These are phyloP conservation scores for Candida railenensis DNA, from an alignment of 805 yeast species.

Conservation along the genomic window DNA sequence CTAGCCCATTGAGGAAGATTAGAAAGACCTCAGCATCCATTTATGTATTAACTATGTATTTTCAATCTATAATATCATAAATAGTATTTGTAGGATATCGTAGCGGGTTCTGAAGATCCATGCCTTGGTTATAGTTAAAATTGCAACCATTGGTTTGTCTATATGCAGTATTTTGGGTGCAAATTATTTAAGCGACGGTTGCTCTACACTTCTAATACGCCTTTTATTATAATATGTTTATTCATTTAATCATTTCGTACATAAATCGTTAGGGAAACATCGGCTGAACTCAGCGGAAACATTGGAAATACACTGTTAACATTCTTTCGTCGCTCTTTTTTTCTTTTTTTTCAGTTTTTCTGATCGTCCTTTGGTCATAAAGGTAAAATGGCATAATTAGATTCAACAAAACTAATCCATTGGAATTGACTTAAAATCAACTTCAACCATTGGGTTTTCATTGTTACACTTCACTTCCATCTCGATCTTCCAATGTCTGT, in stretches of 20 bases:
- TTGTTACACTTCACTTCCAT: slow-evolving; percentile 66
- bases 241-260: not conserved
- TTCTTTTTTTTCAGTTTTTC: not conserved
- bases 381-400: not conserved
- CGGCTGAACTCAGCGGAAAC: slow-evolving; percentile 4
- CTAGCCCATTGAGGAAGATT: slow-evolving; percentile 18
- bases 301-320: no score
- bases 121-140: no score
- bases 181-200: no score
- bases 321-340: not conserved
- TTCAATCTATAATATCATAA: no score
- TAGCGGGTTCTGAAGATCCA: no score
- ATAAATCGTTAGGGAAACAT: slow-evolving; percentile 2
- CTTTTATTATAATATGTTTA: no score
- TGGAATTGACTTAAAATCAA: slow-evolving; percentile 62
- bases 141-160: no score
- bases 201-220: not conserved
- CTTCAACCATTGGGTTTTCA: slow-evolving; percentile 63
- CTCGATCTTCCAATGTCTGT: slow-evolving; percentile 64
- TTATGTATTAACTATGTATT: no score
- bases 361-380: no score
- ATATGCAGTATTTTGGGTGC: no score
- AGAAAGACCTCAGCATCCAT: no score
- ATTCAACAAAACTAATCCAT: not conserved
- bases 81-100: no score